These are phyloP conservation scores for Umbilicus rupestris DNA, from an alignment of 164 flowering plant species.

Conservation along the genomic window DNA sequence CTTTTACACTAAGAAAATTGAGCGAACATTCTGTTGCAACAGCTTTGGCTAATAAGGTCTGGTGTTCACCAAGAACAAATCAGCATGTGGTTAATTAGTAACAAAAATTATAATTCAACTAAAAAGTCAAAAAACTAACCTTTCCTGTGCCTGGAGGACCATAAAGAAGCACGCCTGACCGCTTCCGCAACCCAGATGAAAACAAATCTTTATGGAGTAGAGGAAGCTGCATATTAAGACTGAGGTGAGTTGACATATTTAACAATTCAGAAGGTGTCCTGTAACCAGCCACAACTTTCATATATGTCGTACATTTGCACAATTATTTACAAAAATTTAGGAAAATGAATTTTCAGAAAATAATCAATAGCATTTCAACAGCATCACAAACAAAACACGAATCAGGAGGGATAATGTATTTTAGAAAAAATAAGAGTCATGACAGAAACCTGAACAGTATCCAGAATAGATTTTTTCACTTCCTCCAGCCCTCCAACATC, in stretches of 20 bases:
- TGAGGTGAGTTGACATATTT: not conserved
- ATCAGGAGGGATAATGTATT: no score
- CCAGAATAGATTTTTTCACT: slow-evolving; percentile 84
- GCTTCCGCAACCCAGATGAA: slow-evolving; percentile 92
- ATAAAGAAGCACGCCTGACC: slow-evolving; percentile 95
- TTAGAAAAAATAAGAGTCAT: no score
- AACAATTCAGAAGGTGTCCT: not conserved
- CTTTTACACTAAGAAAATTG: slow-evolving; percentile 93
- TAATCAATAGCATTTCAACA: not conserved
- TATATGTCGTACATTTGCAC: not conserved
- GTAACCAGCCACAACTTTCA: not conserved
- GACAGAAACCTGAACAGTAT: slow-evolving; percentile 81
- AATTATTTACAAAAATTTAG: not conserved
- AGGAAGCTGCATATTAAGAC: slow-evolving; percentile 53
- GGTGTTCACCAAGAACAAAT: slow-evolving; percentile 14
- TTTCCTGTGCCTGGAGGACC: slow-evolving; percentile 99
- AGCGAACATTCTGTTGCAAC: slow-evolving; percentile 95
- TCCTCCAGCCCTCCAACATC: slow-evolving; percentile 99
- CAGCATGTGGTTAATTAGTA: not conserved
- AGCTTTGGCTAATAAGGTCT: slow-evolving; percentile 94
- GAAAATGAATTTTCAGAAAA: not conserved
- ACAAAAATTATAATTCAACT: not conserved
- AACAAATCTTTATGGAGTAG: slow-evolving; percentile 88
- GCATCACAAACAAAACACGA: not conserved
- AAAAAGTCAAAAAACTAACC: slow-evolving; percentile 28